phyloP scores from a whole-genome alignment of 805 yeast species.

The Suhomyces pyralidae region DNA sequence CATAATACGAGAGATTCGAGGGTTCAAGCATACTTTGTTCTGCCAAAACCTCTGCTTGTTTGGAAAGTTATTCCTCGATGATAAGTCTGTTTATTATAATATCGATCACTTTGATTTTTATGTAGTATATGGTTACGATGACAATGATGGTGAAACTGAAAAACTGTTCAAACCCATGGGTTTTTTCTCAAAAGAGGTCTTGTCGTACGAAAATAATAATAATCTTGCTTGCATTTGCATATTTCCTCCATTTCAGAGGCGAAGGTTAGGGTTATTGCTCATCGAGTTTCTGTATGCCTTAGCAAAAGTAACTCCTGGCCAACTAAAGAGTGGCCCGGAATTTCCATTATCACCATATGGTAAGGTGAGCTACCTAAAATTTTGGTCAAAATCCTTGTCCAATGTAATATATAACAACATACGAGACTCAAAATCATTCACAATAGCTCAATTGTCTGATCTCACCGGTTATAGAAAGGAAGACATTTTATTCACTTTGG shows the following conservation, averaged over 20 bases:
- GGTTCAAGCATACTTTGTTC: slow-evolving; percentile 59
- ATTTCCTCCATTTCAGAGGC: slow-evolving; percentile 88
- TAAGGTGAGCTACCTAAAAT: slow-evolving; percentile 61
- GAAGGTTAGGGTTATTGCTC: slow-evolving; percentile 70
- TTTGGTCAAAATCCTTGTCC: slow-evolving; percentile 60
- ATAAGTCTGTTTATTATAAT: slow-evolving; percentile 81
- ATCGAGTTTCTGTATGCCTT: slow-evolving; percentile 81
- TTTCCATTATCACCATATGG: slow-evolving; percentile 87
- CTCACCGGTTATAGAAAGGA: slow-evolving; percentile 62
- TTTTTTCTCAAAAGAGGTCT: slow-evolving; percentile 83
- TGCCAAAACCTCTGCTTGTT: slow-evolving; percentile 82
- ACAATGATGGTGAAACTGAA: background rate
- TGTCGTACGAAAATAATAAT: slow-evolving; percentile 70
- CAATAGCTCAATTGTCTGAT: slow-evolving; percentile 49
- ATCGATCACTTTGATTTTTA: slow-evolving; percentile 80
- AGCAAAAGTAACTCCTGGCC: slow-evolving; percentile 54
- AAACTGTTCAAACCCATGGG: slow-evolving; percentile 65
- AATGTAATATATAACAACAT: slow-evolving; percentile 14
- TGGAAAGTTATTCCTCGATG: slow-evolving; percentile 84
- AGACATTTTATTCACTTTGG: slow-evolving; percentile 59
- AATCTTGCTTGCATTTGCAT: slow-evolving; percentile 89
- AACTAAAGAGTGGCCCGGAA: slow-evolving; percentile 81
- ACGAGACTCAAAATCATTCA: slow-evolving; percentile 19
- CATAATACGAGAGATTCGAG: slow-evolving; percentile 64
- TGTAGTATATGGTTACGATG: slow-evolving; percentile 56